Evolutionary conservation across 805 yeast species (phyloP), one percentile per base, ranked within the genome.

Genomic region (Candida yuanshanica): DNA sequence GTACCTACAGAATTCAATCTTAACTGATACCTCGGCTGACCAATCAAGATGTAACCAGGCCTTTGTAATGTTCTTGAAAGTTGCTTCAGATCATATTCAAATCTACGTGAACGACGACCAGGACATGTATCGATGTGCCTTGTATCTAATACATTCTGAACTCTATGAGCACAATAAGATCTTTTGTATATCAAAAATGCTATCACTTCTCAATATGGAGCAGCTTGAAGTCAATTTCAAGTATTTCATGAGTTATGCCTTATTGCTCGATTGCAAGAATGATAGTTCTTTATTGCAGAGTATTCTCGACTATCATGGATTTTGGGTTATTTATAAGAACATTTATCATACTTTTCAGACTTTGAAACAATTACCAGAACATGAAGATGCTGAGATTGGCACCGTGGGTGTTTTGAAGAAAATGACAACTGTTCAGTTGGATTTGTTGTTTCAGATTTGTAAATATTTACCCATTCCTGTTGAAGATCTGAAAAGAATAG

Each of bases 361-460:
- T 7, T 35, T 51, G 8, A 49, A 51, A 1, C 24, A 46, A 35
- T 24, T 49, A n/a, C 33, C 50, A 9, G 63, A 62, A 7, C 56
- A 64, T 10, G 31, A 27, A 14, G 64, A 61, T 22, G 18, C 49
- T 11, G 66, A 48, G 3, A 62, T 39, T 12, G 63, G 59, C 38
- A 60, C 65, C 20, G 64, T 53, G 35, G 62, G 50, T 42, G 59
- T 52, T 54, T 53, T 48, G 34, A 62, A 62, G 37, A 64, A 68
- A 45, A 53, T 70, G 3, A 65, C 70, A 7, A 61, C 69, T 1
- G 64, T 72, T 5, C 67, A 72, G 43, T 55, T 80, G 53, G 80
- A 75, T 48, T 58, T 81, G 17, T 50, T 78, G 38, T 80, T 68
- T 54, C 81, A 78, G 49, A 57, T 78, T 46, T 72, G 83, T 56